Evolutionary conservation across 139 green algal genomes (phyloP), one percentile per base, ranked within the genome.

Genomic region (Chlamydomonas applanata): DNA sequence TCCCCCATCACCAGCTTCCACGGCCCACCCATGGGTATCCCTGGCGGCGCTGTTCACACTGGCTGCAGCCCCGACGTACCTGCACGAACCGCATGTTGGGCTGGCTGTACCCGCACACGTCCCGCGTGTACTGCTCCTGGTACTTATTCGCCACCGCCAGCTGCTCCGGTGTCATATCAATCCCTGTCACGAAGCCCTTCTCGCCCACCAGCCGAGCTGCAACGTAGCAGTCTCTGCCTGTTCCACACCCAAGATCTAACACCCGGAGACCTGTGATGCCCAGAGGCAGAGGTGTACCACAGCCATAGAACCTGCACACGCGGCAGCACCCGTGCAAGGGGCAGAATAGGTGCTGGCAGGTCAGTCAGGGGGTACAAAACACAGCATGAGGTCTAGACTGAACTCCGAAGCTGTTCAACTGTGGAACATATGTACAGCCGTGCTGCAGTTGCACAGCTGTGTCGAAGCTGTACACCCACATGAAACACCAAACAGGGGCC

Each of bases 91-190:
- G 71, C 86, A 98, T 92, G 85, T 98, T 99, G 69, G 82, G 49
- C 54, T 86, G 16, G 0, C 32, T 35, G 76, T 97, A 98, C 20
- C 89, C 89, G 13, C 97, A 85, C 46, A 84, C 83, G 29, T 83
- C 61, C 17, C 40, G 72, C 69, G 79, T 92, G 79, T 93, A 97
- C 19, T 73, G 71, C 36, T 93, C 92, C 16, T 83, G 81, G 59
- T 90, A 70, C 14, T 32, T 19, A 19, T 65, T 63, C 4, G 95
- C 92, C 34, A 99, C 93, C 27, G 86, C 84, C 53, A 99, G 88
- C 89, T 98, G 94, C 25, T 88, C 82, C 22, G 78, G 79, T 0
- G 96, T 99, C 96, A 99, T 99, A 84, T 99, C 96, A 17, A 99
- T 60, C 1, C 96, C 95, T 30, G 76, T 93, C 3, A 97, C 93